Base-by-base conservation (phyloP, 2,329 filamentous ascomycete species). In the Phaeosphaeriaceae sp. region DNA sequence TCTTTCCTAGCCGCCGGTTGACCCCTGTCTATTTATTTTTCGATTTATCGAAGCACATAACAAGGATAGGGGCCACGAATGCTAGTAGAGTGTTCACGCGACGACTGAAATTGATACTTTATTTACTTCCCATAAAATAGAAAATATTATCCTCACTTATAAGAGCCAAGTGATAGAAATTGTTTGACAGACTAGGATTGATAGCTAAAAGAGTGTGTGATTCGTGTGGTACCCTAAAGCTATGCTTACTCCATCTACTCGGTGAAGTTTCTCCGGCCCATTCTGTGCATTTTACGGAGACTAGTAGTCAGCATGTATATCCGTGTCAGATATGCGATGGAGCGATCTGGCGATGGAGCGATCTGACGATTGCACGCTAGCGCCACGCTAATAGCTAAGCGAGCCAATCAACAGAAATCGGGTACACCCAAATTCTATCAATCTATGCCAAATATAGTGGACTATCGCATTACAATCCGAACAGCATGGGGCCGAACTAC, bases 191-290 rank as follows among this genome's bases (percentile, higher is more conserved):
- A 34, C 30, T 34, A 34, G 5, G 30, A 34, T 34, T 34, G 30
- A 16, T 16, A 34, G 30, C 16, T 16, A n/a, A 34, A 34, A 34
- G 30, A 34, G 30, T 16, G 30, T 34, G 30, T 34, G 16, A 34
- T 34, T n/a, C 16, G 12, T 34, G 30, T 34, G 16, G 12, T n/a
- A 34, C 4, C 6, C 30, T 13, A 34, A 26, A n/a, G 21, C 38
- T n/a, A 28, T 48, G 33, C 23, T 48, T 48, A 18, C 45, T 26
- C 45, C 29, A 48, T n/a, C 30, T 34, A 34, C 30, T 16, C 30
- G 12, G 30, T 34, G 30, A 13, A 5, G 30, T 34, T 34, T 34
- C 30, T 34, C 30, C 12, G 12, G 30, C 30, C 30, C 30, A 34
- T 34, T 34, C 30, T 34, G 30, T 34, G 16, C 30, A 16, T 34